Evolutionary conservation across 176 grass and related monocot species (phyloP).

Genomic region (Avena atlantica): DNA sequence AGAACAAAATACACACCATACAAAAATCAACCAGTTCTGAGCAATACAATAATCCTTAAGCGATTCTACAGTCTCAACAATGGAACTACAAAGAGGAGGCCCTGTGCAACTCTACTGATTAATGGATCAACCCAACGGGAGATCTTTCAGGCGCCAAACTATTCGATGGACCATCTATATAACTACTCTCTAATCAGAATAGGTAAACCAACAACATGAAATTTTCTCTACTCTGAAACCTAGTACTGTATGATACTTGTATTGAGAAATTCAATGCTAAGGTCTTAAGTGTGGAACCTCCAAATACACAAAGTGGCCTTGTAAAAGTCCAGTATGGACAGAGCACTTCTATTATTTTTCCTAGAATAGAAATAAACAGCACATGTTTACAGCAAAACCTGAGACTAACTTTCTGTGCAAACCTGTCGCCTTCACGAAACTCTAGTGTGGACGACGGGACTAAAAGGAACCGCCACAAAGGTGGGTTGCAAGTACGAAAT

Average conservation of each 20-base stretch:
- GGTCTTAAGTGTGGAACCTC: not conserved
- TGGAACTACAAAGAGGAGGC: conserved; percentile 4
- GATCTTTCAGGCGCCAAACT: not conserved
- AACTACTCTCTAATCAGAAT: not conserved
- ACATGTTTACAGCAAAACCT: not conserved
- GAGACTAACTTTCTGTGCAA: not conserved
- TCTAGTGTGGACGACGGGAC: not conserved
- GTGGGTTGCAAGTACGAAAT: conserved; percentile 29
- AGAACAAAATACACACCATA: not conserved
- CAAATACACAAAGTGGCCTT: not conserved
- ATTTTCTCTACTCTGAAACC: conserved; percentile 24
- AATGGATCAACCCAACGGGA: not conserved
- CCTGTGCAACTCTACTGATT: not conserved
- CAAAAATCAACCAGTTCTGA: not conserved
- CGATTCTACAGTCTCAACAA: not conserved
- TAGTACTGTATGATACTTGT: not conserved
- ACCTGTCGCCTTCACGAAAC: conserved; percentile 1
- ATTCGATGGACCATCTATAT: conserved; percentile 23
- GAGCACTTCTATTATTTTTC: not conserved
- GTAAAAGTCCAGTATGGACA: not conserved
- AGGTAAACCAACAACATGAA: conserved; percentile 1
- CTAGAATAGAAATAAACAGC: not conserved
- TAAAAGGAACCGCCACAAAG: not conserved
- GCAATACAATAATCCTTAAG: not conserved
- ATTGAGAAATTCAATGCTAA: conserved; percentile 20